A percentile compares a stretch with the other conserved stretches of the same genome.
These are phyloP conservation scores for Sugiyamaella grinbergsii DNA, from an alignment of 1,139 yeast species.

Conservation along the genomic window DNA sequence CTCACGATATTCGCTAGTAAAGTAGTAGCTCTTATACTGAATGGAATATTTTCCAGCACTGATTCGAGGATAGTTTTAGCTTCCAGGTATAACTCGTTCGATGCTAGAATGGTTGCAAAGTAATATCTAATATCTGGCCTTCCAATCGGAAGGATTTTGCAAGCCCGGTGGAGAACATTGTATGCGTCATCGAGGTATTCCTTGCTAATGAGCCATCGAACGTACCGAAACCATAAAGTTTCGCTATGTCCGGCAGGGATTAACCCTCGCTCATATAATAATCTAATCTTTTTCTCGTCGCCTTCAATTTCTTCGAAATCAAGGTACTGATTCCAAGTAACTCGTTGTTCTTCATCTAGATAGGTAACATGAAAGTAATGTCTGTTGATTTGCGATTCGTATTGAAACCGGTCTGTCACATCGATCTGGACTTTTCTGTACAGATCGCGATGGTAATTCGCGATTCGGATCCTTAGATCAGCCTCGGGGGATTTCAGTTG, in stretches of 20 bases:
- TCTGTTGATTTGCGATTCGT: slow-evolving; percentile 58
- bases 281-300: slow-evolving; percentile 40
- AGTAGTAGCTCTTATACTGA: slow-evolving; percentile 37
- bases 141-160: slow-evolving; percentile 39
- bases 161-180: slow-evolving; percentile 38
- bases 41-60: slow-evolving; percentile 38
- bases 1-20: slow-evolving; percentile 12
- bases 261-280: slow-evolving; percentile 54
- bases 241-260: slow-evolving; percentile 56
- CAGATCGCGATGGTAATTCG: slow-evolving; percentile 46
- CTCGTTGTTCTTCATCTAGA: slow-evolving; percentile 51
- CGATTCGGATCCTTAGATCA: slow-evolving; percentile 38
- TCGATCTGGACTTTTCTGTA: slow-evolving; percentile 65
- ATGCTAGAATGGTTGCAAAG: slow-evolving; percentile 40
- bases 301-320: slow-evolving; percentile 51
- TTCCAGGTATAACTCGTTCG: slow-evolving; percentile 34
- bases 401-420: slow-evolving; percentile 57
- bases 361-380: slow-evolving; percentile 54
- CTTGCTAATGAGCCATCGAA: slow-evolving; percentile 47
- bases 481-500: slow-evolving; percentile 28
- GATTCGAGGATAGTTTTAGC: slow-evolving; percentile 38
- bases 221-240: slow-evolving; percentile 63
- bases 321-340: slow-evolving; percentile 63
- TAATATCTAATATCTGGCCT: slow-evolving; percentile 40
- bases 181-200: slow-evolving; percentile 30